phyloP scores from a whole-genome alignment of 805 yeast genomes.

The Monosporozyma siamensis region DNA sequence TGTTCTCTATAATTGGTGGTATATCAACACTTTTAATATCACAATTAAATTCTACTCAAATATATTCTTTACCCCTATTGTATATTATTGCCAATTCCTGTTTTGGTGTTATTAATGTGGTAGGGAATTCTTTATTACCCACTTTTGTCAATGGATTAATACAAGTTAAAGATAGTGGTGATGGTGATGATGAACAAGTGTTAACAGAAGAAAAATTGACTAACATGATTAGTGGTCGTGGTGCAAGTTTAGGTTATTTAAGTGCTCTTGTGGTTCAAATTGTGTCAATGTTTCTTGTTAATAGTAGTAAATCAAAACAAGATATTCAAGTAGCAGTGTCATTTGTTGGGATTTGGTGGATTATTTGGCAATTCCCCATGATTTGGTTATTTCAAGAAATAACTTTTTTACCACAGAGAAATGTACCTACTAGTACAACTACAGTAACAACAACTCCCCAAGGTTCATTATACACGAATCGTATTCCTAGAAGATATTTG shows the following conservation, averaged over 20 bases:
- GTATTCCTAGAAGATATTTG: background rate
- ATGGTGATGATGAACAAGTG: background rate
- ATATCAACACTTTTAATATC: slow-evolving; percentile 42
- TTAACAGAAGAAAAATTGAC: slow-evolving; percentile 32
- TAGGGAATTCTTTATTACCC: slow-evolving; percentile 69
- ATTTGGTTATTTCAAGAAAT: slow-evolving; percentile 33
- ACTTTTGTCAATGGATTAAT: slow-evolving; percentile 41
- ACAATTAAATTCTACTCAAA: slow-evolving; percentile 21
- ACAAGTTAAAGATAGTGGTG: background rate
- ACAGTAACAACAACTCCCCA: background rate
- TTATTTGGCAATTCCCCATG: slow-evolving; percentile 58
- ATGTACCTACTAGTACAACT: background rate
- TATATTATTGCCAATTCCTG: slow-evolving; percentile 59
- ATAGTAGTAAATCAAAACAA: slow-evolving; percentile 11
- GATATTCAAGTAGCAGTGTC: slow-evolving; percentile 48
- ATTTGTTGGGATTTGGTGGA: slow-evolving; percentile 72
- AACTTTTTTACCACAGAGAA: background rate
- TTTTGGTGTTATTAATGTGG: slow-evolving; percentile 71
- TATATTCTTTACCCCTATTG: slow-evolving; percentile 33
- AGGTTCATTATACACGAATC: background rate
- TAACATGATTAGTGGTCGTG: slow-evolving; percentile 52
- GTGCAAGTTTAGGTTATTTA: slow-evolving; percentile 62
- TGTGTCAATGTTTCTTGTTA: slow-evolving; percentile 42
- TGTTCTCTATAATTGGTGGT: slow-evolving; percentile 53
- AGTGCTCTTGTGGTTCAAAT: slow-evolving; percentile 63